These are phyloP conservation scores for Hypoxylon sp. DNA, from an alignment of 2,329 filamentous ascomycete species.

Conservation along the genomic window DNA sequence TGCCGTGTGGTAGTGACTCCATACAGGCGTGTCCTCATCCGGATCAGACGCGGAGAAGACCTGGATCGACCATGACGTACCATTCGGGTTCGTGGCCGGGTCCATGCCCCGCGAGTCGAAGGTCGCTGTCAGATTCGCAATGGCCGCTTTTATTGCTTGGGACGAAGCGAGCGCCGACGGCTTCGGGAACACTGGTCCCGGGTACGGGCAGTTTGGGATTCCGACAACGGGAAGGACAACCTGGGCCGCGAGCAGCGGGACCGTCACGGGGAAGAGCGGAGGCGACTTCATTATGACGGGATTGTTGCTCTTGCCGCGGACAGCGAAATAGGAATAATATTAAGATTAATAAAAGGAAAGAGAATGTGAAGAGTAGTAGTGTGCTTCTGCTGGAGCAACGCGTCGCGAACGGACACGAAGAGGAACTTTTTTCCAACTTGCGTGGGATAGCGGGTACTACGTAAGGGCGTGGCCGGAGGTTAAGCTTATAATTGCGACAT, in stretches of 20 bases:
- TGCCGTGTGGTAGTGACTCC: conserved; percentile 53
- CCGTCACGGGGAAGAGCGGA: conserved; percentile 14
- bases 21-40: conserved; percentile 45
- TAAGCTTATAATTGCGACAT: conserved; percentile 29
- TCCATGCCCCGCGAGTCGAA: conserved; percentile 51
- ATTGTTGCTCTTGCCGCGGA: not conserved
- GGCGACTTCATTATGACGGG: conserved; percentile 9
- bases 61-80: conserved; percentile 57
- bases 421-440: not conserved
- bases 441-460: conserved; percentile 19
- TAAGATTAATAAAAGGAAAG: not conserved
- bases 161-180: conserved; percentile 52
- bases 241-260: conserved; percentile 22
- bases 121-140: conserved; percentile 53
- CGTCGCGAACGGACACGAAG: conserved; percentile 12
- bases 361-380: not conserved
- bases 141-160: conserved; percentile 49
- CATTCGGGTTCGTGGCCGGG: conserved; percentile 50
- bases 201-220: conserved; percentile 56
- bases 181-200: conserved; percentile 55
- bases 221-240: conserved; percentile 27
- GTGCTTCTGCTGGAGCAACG: not conserved
- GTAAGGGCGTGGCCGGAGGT: conserved; percentile 12
- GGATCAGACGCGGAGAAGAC: conserved; percentile 50
- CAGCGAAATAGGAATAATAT: not conserved